These are phyloP conservation scores for Phaeoacremonium minimum DNA, from an alignment of 2,329 filamentous ascomycete species.

Conservation along the genomic window DNA sequence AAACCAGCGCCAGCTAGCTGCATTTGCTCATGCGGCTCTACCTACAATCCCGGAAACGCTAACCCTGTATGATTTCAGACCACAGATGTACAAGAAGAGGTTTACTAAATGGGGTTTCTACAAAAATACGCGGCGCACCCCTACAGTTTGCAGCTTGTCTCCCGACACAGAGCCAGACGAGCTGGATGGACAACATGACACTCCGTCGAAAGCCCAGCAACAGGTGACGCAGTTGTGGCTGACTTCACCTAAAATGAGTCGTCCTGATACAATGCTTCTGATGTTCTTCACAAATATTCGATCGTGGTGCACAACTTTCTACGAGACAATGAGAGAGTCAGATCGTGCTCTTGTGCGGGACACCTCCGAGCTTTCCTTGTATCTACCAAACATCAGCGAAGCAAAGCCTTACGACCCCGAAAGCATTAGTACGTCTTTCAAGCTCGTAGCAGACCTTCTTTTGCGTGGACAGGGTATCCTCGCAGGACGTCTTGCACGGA, in stretches of 20 bases:
- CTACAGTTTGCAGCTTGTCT: too few species aligned
- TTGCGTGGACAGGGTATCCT: conserved; percentile 10
- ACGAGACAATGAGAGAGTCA: conserved; percentile 1
- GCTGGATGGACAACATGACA: too few species aligned
- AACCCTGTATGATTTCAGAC: too few species aligned
- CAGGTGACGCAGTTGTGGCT: too few species aligned
- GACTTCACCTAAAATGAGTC: background rate
- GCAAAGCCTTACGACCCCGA: too few species aligned
- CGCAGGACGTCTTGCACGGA: conserved; percentile 14
- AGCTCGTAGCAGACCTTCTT: conserved; percentile 10
- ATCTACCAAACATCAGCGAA: background rate
- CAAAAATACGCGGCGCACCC: conserved; percentile 9
- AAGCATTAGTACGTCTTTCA: conserved; percentile 11
- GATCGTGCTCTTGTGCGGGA: background rate
- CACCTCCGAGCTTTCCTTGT: background rate
- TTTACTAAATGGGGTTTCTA: conserved; percentile 16
- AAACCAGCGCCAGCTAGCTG: too few species aligned
- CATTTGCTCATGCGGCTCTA: too few species aligned
- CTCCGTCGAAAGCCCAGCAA: background rate
- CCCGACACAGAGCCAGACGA: too few species aligned
- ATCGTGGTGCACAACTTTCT: conserved; percentile 6
- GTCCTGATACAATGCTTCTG: conserved; percentile 1
- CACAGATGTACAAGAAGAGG: conserved; percentile 19
- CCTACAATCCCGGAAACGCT: too few species aligned
- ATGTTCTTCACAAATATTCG: conserved; percentile 8